These are phyloP conservation scores for Saccharomycopsis vini DNA, from an alignment of 805 yeast genomes.

Conservation along the genomic window DNA sequence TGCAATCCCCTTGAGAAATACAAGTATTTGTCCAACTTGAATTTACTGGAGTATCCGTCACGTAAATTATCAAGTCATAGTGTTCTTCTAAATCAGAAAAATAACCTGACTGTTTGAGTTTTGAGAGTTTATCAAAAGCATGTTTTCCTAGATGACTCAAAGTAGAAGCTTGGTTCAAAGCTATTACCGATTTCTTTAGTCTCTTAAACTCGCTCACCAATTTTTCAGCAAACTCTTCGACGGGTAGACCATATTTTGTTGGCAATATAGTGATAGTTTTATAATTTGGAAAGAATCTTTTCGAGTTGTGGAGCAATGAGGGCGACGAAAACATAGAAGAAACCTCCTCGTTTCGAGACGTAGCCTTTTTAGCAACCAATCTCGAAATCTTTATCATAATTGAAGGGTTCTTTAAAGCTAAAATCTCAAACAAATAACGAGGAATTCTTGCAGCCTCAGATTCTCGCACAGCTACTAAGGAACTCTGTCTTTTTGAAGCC, in stretches of 20 bases:
- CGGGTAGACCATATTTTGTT: constrained; percentile 72
- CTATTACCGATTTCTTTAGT: constrained; percentile 65
- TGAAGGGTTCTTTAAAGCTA: constrained; percentile 78
- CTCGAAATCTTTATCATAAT: constrained; percentile 85
- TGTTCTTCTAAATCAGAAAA: constrained; percentile 86
- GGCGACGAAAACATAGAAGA: constrained; percentile 1
- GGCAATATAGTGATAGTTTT: constrained; percentile 84
- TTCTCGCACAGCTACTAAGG: constrained; percentile 81
- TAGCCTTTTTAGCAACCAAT: constrained; percentile 61
- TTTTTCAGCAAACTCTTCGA: constrained; percentile 70
- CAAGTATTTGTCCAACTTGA: constrained; percentile 91
- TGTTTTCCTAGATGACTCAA: constrained; percentile 77
- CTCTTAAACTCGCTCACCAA: constrained; percentile 62
- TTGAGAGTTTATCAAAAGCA: constrained; percentile 85
- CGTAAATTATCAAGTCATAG: constrained; percentile 79
- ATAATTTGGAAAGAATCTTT: constrained; percentile 32
- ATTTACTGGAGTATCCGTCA: constrained; percentile 75
- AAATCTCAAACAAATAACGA: constrained; percentile 73
- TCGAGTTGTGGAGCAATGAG: constrained; percentile 8
- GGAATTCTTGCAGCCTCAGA: constrained; percentile 93
- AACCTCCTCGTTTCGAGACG: constrained; percentile 17
- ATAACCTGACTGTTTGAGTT: constrained; percentile 77
- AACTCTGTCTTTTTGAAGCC: constrained; percentile 56
- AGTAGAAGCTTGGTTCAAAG: constrained; percentile 76
- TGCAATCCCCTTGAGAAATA: constrained; percentile 90